These are phyloP conservation scores for Dioscorea dumetorum DNA, from an alignment of 106 monocot species.

Conservation along the genomic window DNA sequence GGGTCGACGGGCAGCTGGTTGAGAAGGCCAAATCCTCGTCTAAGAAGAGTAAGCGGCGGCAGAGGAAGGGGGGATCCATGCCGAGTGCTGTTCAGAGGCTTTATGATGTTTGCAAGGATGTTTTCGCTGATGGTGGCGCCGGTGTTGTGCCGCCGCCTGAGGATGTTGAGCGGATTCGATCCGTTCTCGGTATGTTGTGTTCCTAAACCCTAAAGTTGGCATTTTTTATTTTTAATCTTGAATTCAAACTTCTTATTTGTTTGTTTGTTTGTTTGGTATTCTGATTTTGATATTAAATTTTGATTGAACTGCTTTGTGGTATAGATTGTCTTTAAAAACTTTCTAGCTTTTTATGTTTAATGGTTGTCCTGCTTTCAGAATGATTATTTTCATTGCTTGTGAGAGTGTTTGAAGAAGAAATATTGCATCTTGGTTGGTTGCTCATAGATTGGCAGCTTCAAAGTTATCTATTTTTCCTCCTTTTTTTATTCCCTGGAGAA, in stretches of 20 bases:
- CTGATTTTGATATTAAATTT: background rate
- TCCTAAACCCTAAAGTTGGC: too few species aligned
- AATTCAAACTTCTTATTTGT: background rate
- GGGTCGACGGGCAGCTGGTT: background rate
- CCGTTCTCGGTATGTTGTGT: conserved; percentile 49
- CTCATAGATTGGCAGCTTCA: too few species aligned
- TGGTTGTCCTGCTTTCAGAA: too few species aligned
- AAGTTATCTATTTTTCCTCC: too few species aligned
- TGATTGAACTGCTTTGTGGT: too few species aligned
- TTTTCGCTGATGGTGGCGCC: conserved; percentile 50
- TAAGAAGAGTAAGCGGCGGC: conserved; percentile 36
- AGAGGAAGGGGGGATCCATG: conserved; percentile 16
- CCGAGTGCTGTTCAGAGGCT: conserved; percentile 44
- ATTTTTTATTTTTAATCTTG: background rate
- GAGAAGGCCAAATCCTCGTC: conserved; percentile 15
- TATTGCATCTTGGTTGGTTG: too few species aligned
- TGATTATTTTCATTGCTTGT: too few species aligned
- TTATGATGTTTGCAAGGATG: conserved; percentile 54
- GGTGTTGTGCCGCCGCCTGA: conserved; percentile 51
- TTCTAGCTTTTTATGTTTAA: too few species aligned
- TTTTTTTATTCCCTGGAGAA: too few species aligned
- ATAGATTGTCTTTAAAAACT: too few species aligned
- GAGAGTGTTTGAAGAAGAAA: too few species aligned
- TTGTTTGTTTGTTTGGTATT: background rate
- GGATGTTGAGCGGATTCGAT: conserved; percentile 35